A percentile compares a stretch with the other conserved stretches of the same genome.
These are phyloP conservation scores for Kodamaea sagamina DNA, from an alignment of 805 yeast species.

Conservation along the genomic window DNA sequence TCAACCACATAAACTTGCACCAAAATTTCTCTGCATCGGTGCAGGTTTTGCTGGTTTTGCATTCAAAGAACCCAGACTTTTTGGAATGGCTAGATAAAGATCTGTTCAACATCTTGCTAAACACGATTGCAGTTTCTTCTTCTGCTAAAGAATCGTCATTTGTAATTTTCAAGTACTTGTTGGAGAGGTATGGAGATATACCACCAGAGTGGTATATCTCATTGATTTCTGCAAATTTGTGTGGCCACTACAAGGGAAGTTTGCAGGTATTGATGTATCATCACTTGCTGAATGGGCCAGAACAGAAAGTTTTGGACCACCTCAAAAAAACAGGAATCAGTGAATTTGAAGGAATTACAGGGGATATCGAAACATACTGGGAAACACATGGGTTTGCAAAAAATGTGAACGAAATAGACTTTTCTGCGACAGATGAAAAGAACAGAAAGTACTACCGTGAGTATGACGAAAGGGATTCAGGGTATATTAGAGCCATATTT, in stretches of 20 bases:
- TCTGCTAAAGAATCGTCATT: constrained; percentile 32
- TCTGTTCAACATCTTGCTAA: constrained; percentile 32
- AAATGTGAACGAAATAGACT: constrained; percentile 1
- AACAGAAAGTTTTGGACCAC: background rate
- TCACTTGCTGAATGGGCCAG: constrained; percentile 15
- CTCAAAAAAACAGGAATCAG: background rate
- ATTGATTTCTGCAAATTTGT: constrained; percentile 27
- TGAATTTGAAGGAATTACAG: no score
- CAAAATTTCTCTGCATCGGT: constrained; percentile 38
- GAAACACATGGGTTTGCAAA: background rate
- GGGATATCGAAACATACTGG: constrained; percentile 20
- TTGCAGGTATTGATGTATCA: constrained; percentile 27
- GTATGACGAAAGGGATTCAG: constrained; percentile 29
- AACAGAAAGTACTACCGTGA: constrained; percentile 23
- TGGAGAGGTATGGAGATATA: constrained; percentile 8
- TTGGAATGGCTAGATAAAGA: constrained; percentile 30
- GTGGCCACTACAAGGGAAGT: constrained; percentile 26
- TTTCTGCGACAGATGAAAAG: background rate
- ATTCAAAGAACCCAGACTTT: constrained; percentile 19
- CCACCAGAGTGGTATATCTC: constrained; percentile 22
- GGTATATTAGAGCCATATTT: constrained; percentile 17
- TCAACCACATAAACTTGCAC: constrained; percentile 35
- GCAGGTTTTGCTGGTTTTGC: constrained; percentile 21
- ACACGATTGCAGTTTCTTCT: constrained; percentile 29
- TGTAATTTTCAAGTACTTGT: constrained; percentile 24